Conservation (phyloP, 2,329 filamentous ascomycete genomes). For the Neopestalotiopsis clavispora region DNA sequence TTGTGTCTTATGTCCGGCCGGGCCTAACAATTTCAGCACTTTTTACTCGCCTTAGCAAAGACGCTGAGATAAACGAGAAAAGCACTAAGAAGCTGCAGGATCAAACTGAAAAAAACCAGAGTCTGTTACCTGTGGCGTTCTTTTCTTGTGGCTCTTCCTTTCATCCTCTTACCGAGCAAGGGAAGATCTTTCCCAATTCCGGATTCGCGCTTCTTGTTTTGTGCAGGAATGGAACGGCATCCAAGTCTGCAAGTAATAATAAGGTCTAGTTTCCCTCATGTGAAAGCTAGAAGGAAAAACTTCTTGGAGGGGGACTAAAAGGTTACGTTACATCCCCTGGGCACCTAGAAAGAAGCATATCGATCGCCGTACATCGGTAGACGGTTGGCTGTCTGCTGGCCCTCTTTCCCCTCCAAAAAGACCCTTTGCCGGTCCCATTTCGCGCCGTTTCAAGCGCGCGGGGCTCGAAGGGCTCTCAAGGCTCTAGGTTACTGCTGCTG, state of each 20-base stretch:
- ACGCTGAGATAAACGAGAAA: background rate
- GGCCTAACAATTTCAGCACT: no score
- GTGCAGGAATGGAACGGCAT: background rate
- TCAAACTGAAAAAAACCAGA: background rate
- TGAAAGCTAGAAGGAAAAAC: background rate
- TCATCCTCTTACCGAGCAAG: background rate
- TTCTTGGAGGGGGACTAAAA: background rate
- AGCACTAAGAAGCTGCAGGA: background rate
- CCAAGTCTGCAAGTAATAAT: no score
- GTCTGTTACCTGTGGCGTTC: background rate
- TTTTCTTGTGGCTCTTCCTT: background rate
- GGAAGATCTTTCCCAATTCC: constrained; percentile 5
- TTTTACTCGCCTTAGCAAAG: background rate
- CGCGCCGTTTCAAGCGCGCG: background rate
- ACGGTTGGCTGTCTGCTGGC: background rate
- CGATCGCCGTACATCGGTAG: background rate
- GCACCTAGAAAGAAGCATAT: background rate
- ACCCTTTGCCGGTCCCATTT: background rate
- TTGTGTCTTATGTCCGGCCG: no score
- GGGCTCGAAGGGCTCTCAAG: no score
- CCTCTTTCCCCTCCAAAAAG: background rate
- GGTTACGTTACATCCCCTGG: constrained; percentile 13
- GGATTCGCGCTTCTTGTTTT: background rate
- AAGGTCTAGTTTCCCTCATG: background rate
- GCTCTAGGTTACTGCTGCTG: no score